Conservation (phyloP, 1,284 basidiomycete species). For the Trametes polyzona region DNA sequence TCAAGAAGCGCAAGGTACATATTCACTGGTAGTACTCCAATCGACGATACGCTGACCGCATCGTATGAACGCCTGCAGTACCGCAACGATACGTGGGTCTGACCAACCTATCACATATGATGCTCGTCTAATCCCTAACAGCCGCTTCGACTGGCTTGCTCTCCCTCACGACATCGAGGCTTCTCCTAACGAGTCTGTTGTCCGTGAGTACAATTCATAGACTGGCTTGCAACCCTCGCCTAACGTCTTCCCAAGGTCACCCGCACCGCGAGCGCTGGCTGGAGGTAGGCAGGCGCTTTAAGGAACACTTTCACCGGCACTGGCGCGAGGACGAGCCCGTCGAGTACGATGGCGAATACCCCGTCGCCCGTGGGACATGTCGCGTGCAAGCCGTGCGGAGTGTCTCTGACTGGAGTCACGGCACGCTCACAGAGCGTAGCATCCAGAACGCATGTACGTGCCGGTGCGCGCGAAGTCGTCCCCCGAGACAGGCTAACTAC, state of each 20-base stretch:
- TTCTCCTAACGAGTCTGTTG: constrained; percentile 68
- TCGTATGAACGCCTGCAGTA: constrained; percentile 43
- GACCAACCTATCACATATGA: no score
- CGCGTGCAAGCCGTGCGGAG: constrained; percentile 81
- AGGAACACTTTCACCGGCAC: constrained; percentile 57
- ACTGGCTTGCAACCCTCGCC: no score
- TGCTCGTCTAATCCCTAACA: constrained; percentile 19
- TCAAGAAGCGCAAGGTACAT: constrained; percentile 75
- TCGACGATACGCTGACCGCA: neutral
- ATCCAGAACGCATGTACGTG: constrained; percentile 88
- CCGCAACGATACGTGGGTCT: constrained; percentile 50
- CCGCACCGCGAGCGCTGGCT: constrained; percentile 72
- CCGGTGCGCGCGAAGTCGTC: constrained; percentile 30
- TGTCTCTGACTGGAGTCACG: constrained; percentile 91
- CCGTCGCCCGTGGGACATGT: constrained; percentile 53
- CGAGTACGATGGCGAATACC: constrained; percentile 38
- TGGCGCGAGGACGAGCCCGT: constrained; percentile 37
- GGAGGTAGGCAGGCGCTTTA: constrained; percentile 60
- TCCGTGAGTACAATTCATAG: constrained; percentile 44
- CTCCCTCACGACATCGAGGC: constrained; percentile 73
- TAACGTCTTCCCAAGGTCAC: constrained; percentile 48
- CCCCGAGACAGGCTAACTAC: neutral
- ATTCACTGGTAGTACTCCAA: no score
- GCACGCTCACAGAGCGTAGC: constrained; percentile 82
- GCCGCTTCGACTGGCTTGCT: constrained; percentile 76